Base-by-base conservation (phyloP, 75 land plant species). In the Picea sitchensis region DNA sequence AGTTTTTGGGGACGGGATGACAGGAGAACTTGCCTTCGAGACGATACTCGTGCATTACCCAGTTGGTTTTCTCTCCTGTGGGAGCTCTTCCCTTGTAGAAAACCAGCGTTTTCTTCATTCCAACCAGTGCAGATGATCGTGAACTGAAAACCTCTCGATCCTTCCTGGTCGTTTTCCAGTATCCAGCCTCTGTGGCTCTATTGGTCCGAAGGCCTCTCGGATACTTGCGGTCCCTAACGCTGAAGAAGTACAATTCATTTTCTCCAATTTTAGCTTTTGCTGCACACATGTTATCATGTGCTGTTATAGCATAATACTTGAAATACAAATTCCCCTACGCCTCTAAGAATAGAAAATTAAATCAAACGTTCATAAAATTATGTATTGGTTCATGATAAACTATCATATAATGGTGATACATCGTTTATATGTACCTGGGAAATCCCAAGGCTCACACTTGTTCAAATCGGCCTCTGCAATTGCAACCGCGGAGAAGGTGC, bases 391-490 rank as follows among this genome's bases (percentile, higher is more conserved):
- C 20, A 20, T 17, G 21, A 17, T 21, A 61, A 21, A 61, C 3
- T n/a, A 21, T 20, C 0, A 20, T 15, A 60, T 60, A 17, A 59
- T 59, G 18, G 1, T 2, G 23, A 20, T 63, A 63, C 5, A 21
- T 21, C 65, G 9, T 4, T 5, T 21, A 12, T 63, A 18, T 59
- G 17, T 68, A 88, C 90, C 82, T 76, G 90, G 85, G 13, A 86
- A 81, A 73, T 88, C 85, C 88, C 90, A 88, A 34, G 90, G 90
- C 68, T 88, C 90, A 80, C 78, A 88, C 44, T 88, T 88, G 73
- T 86, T 88, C 68, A 88, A 88, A 73, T 86, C 85, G 13, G 81
- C 88, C 20, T 86, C 90, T n/a, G 85, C 80, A 59, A 88, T 78
- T 15, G 88, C 90, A 15, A 80, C 47, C 15, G 62, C 84, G 3